phyloP scores from a whole-genome alignment of 495 filamentous ascomycete genomes.

The Saxispiralis lemnorum region DNA sequence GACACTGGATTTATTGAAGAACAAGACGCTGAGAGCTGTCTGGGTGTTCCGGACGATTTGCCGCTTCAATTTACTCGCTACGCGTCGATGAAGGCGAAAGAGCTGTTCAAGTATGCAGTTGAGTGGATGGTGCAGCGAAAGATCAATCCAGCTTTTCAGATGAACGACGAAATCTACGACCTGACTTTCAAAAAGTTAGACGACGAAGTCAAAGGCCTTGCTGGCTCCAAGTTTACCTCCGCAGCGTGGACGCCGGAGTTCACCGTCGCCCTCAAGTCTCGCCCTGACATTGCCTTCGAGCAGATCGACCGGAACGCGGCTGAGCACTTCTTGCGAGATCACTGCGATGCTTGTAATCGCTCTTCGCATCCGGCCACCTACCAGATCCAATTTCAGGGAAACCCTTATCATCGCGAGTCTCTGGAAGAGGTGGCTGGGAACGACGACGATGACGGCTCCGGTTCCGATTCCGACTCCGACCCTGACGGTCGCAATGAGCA shows the following conservation, averaged over 20 bases:
- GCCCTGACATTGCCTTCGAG: conserved; percentile 34
- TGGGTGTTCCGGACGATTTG: conserved; percentile 42
- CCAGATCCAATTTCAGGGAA: conserved; percentile 44
- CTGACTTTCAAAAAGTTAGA: conserved; percentile 60
- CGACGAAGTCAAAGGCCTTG: conserved; percentile 49
- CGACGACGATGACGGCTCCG: conserved; percentile 11
- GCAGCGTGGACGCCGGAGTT: conserved; percentile 57
- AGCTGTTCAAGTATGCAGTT: conserved; percentile 61
- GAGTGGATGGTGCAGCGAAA: conserved; percentile 70
- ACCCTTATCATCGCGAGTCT: conserved; percentile 49
- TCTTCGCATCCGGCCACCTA: conserved; percentile 47
- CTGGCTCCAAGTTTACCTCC: conserved; percentile 54
- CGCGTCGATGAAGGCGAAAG: conserved; percentile 47
- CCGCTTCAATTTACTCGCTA: conserved; percentile 56
- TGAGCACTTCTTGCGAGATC: conserved; percentile 20
- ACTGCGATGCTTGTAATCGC: conserved; percentile 67
- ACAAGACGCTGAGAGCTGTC: conserved; percentile 43
- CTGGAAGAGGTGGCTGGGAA: conserved; percentile 45
- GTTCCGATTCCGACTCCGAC: conserved; percentile 8
- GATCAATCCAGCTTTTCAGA: conserved; percentile 56
- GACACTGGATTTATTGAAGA: conserved; percentile 44
- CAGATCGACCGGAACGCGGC: conserved; percentile 17
- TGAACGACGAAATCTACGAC: conserved; percentile 45
- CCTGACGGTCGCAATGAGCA: conserved; percentile 14
- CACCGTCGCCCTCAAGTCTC: conserved; percentile 40